Evolutionary conservation across 1,284 basidiomycete species (phyloP).

Genomic region (Melampsora americana): DNA sequence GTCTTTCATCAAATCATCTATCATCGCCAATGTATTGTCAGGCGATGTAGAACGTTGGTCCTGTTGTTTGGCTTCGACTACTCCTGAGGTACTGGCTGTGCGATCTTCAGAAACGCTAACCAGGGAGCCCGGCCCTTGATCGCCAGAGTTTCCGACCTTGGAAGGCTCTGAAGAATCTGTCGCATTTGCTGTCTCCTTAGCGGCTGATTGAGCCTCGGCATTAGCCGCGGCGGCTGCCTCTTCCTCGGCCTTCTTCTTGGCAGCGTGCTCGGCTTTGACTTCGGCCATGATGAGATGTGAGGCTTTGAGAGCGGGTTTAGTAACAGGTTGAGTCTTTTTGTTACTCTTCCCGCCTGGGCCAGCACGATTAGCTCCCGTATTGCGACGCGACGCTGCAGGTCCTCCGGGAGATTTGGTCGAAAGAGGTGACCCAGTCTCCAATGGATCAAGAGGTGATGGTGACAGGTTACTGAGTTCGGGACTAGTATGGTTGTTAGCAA

Average conservation of each 20-base stretch:
- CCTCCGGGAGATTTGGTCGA: slow-evolving; percentile 48
- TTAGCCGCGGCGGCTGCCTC: slow-evolving; percentile 42
- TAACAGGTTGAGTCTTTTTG: slow-evolving; percentile 46
- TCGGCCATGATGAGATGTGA: slow-evolving; percentile 51
- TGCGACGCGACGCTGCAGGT: slow-evolving; percentile 47
- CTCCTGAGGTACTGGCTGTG: neutral
- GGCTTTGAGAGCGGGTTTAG: slow-evolving; percentile 32
- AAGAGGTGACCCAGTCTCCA: slow-evolving; percentile 46
- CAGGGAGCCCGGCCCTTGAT: neutral
- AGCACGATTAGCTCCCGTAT: slow-evolving; percentile 45
- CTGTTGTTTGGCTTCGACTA: neutral
- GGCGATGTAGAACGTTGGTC: neutral
- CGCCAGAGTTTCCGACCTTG: neutral
- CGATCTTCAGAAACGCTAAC: neutral
- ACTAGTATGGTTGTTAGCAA: slow-evolving; percentile 15
- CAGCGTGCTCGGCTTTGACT: slow-evolving; percentile 51
- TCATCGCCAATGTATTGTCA: slow-evolving; percentile 5
- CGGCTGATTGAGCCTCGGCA: slow-evolving; percentile 22
- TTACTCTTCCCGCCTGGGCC: slow-evolving; percentile 36
- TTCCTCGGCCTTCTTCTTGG: slow-evolving; percentile 47
- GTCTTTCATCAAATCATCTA: slow-evolving; percentile 38
- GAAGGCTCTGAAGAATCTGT: neutral
- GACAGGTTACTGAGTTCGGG: slow-evolving; percentile 35
- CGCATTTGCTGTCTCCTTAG: neutral
- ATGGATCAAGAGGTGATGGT: slow-evolving; percentile 32